Percentiles rank a stretch among this genome's conserved stretches.
Conservation (phyloP, 331 rosid genomes). For the Malus hybrid region DNA sequence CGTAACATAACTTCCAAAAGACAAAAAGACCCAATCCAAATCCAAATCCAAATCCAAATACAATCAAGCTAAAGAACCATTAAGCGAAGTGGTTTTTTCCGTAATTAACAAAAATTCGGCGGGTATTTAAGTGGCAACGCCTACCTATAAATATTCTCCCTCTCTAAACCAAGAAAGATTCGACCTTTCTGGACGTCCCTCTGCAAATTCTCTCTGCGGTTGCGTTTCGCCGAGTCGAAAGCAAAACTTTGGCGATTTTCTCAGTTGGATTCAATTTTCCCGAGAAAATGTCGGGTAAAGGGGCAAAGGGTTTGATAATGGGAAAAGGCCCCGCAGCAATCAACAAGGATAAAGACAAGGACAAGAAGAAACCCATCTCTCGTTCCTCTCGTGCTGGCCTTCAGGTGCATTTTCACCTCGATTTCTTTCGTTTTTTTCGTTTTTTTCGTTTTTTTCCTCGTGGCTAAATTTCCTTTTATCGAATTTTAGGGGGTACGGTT, state of each 20-base stretch:
- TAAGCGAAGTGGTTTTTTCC: not conserved
- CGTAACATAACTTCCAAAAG: too few relatives aligned
- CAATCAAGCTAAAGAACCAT: too few relatives aligned
- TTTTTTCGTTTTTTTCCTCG: not conserved
- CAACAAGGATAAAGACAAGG: conserved; percentile 27
- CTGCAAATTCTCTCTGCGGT: not conserved
- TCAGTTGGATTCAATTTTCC: not conserved
- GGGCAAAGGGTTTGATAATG: conserved; percentile 56
- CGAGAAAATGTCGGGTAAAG: conserved; percentile 49
- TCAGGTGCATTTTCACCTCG: conserved; percentile 26
- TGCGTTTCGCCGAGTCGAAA: not conserved
- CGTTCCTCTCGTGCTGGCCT: conserved; percentile 75
- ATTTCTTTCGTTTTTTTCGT: not conserved
- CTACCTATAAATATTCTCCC: not conserved
- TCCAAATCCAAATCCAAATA: not conserved
- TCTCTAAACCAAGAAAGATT: not conserved
- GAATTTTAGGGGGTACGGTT: not conserved
- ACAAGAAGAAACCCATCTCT: conserved; percentile 49
- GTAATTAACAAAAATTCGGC: not conserved
- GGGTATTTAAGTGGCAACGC: not conserved
- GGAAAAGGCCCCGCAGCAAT: conserved; percentile 39
- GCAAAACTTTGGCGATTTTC: not conserved
- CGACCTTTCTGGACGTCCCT: not conserved
- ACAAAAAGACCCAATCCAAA: not conserved
- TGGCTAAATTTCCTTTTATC: not conserved